These are phyloP conservation scores for Mycena latifolia DNA, from an alignment of 768 basidiomycete genomes.

Conservation along the genomic window DNA sequence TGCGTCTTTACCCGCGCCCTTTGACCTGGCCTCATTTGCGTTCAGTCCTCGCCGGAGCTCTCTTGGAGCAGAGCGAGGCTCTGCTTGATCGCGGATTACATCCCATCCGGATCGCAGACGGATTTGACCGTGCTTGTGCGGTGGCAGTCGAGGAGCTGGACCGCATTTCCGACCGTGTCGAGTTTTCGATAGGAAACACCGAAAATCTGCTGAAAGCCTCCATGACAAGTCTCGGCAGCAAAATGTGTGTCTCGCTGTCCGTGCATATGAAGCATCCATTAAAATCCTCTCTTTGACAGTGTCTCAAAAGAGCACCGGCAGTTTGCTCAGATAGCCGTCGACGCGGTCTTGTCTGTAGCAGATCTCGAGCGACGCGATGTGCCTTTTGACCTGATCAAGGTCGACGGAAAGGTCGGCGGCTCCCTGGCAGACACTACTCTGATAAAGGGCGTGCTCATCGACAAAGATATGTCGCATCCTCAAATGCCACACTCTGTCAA, in stretches of 20 bases:
- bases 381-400: slow-evolving; percentile 98
- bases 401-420: slow-evolving; percentile 98
- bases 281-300: slow-evolving; percentile 54
- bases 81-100: slow-evolving; percentile 99
- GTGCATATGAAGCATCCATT: slow-evolving; percentile 2
- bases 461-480: slow-evolving; percentile 99
- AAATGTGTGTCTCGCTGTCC: slow-evolving; percentile 76
- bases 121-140: slow-evolving; percentile 94
- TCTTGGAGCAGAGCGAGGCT: slow-evolving; percentile 93
- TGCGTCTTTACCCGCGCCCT: slow-evolving; percentile 55
- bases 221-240: slow-evolving; percentile 96
- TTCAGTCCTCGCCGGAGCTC: slow-evolving; percentile 95
- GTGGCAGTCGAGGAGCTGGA: slow-evolving; percentile 94
- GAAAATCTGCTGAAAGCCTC: slow-evolving; percentile 93
- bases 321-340: slow-evolving; percentile 98
- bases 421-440: slow-evolving; percentile 94
- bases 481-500: slow-evolving; percentile 94
- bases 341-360: slow-evolving; percentile 95
- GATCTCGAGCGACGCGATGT: slow-evolving; percentile 96
- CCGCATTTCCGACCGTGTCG: slow-evolving; percentile 89
- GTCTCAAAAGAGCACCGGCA: slow-evolving; percentile 97
- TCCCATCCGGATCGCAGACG: slow-evolving; percentile 98
- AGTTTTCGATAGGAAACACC: slow-evolving; percentile 86
- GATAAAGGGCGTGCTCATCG: slow-evolving; percentile 97
- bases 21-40: slow-evolving; percentile 8